Evolutionary conservation across 768 basidiomycete species (phyloP), one percentile per base, ranked within the genome.

Genomic region (Podaxis mareebaensis): DNA sequence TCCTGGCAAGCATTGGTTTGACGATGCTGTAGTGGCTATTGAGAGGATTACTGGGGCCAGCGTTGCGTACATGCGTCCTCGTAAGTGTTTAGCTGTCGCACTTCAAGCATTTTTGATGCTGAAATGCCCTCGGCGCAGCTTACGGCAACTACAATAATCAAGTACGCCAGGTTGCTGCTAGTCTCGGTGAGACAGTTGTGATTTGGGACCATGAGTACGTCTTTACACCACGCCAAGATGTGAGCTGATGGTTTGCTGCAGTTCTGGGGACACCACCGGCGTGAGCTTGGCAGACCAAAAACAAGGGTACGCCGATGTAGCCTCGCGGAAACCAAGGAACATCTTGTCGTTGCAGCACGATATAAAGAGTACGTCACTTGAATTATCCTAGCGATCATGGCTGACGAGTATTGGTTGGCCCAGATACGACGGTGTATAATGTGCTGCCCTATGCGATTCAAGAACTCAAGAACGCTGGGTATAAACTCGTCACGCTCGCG

Each of bases 31-130:
- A 79, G 79, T 75, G 66, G 80, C 79, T 2, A 67, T 81, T 13
- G 63, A 71, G 44, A 72, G 71, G 54, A 78, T 80, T 36, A 67
- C 72, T 3, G 79, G 79, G 15, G 72, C 74, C 24, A 65, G 64
- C 12, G 77, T 78, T 0, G 77, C 78, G 3, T 78, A 79, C 64
- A 75, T 75, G 63, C 73, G 79, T 28, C 78, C 79, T 63, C 79
- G 78, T 78, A 61, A 64, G 76, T 75, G 46, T 17, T 46, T 20
- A 7, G 7, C 20, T 33, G 15, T 17, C 44, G 5, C 17, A n/a
- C 17, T n/a, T 7, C 3, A 46, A 15, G 6, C 15, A 20, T 46
- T 17, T 10, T 20, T 46, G 3, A 46, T 46, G 15, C n/a, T 20
- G 17, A 46, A 20, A 2, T 17, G 7, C n/a, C 44, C 20, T 22